phyloP scores from a whole-genome alignment of 805 yeast genomes.

The Ascoidea rubescens region DNA sequence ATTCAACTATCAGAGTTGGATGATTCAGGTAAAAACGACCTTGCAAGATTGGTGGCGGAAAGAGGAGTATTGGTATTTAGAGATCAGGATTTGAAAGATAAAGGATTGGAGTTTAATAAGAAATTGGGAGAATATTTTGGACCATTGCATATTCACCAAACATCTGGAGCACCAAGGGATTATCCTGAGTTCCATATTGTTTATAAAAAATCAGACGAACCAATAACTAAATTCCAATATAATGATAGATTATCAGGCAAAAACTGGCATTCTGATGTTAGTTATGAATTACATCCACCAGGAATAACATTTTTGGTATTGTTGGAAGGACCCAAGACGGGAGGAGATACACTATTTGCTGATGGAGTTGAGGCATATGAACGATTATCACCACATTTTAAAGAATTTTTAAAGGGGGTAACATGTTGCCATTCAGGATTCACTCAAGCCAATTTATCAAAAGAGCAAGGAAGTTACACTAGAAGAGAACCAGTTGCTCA shows the following conservation, averaged over 20 bases:
- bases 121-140: constrained; percentile 56
- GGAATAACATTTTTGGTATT: constrained; percentile 55
- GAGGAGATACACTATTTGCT: constrained; percentile 75
- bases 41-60: constrained; percentile 55
- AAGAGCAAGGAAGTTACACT: constrained; percentile 36
- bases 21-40: constrained; percentile 47
- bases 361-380: constrained; percentile 59
- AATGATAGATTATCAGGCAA: constrained; percentile 14
- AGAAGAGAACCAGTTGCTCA: constrained; percentile 48
- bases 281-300: constrained; percentile 64
- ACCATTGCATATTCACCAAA: constrained; percentile 59
- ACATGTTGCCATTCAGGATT: constrained; percentile 58
- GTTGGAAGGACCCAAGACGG: constrained; percentile 44
- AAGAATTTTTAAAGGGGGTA: constrained; percentile 42
- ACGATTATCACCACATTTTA: constrained; percentile 52
- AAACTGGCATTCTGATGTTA: constrained; percentile 61
- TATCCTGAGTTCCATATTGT: constrained; percentile 50
- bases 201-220: constrained; percentile 29
- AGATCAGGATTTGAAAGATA: constrained; percentile 48
- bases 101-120: constrained; percentile 32
- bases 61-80: constrained; percentile 57
- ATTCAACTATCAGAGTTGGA: constrained; percentile 43
- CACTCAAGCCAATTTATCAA: constrained; percentile 52
- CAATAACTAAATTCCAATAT: constrained; percentile 16
- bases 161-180: constrained; percentile 52